A percentile compares a stretch with the other conserved stretches of the same genome.
Evolutionary conservation across 352 stramenopile species (phyloP).

Genomic region (Paralagenidium karlingii): DNA sequence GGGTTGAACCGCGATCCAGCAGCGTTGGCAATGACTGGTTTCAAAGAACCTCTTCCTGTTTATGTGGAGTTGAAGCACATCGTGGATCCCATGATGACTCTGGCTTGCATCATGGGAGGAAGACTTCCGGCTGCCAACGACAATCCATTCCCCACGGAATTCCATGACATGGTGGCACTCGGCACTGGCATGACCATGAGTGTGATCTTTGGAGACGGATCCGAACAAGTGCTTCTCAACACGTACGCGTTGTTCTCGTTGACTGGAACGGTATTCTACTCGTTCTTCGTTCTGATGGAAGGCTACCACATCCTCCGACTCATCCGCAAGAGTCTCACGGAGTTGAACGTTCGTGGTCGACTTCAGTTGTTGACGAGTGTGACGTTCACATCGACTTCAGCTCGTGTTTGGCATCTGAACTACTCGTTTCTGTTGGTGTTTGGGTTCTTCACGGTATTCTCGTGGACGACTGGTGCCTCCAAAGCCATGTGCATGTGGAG

Average conservation of each 20-base stretch:
- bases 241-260: constrained; percentile 3
- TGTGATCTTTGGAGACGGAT: constrained; percentile 1
- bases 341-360: too few relatives aligned
- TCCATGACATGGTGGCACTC: not conserved
- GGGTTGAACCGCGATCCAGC: not conserved
- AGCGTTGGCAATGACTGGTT: too few relatives aligned
- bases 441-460: constrained; percentile 3
- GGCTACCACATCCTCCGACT: not conserved
- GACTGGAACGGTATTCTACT: not conserved
- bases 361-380: not conserved
- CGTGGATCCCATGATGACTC: not conserved
- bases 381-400: not conserved
- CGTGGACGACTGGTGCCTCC: not conserved
- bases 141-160: not conserved
- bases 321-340: too few relatives aligned
- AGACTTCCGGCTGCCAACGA: not conserved
- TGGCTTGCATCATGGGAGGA: constrained; percentile 5
- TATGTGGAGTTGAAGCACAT: constrained; percentile 1
- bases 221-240: constrained; percentile 2
- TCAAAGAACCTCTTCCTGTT: not conserved
- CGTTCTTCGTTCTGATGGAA: constrained; percentile 1
- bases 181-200: constrained; percentile 1
- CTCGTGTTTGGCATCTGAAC: not conserved
- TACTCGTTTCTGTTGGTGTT: too few relatives aligned
- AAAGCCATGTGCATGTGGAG: constrained; percentile 1